Evolutionary conservation across 257 asterid species (phyloP).

Genomic region (Nicotiana sylvestris): DNA sequence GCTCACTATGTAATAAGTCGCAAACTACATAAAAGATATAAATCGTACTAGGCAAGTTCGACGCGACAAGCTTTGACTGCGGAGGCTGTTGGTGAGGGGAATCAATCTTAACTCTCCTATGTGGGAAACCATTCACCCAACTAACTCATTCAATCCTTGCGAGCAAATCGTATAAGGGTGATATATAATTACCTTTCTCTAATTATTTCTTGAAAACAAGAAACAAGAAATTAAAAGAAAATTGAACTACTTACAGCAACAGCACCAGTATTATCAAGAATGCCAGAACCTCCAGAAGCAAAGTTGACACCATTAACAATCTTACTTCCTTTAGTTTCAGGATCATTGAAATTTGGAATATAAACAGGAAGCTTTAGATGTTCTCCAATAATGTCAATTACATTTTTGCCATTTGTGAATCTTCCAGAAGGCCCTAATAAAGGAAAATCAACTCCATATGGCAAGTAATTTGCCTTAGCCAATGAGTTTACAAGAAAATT

Average conservation of each 20-base stretch:
- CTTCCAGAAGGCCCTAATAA: slow-evolving; percentile 53
- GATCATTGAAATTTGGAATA: slow-evolving; percentile 63
- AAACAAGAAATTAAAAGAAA: no score
- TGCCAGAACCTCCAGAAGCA: slow-evolving; percentile 87
- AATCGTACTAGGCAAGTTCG: no score
- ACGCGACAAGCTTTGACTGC: no score
- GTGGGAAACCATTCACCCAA: no score
- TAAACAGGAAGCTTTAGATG: slow-evolving; percentile 31
- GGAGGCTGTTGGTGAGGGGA: no score
- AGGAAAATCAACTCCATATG: slow-evolving; percentile 72
- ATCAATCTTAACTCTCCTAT: fast-evolving
- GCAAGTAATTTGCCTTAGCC: slow-evolving; percentile 59
- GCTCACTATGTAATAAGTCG: no score
- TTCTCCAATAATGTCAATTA: slow-evolving; percentile 55
- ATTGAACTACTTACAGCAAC: slow-evolving; percentile 34
- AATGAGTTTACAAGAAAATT: slow-evolving; percentile 43
- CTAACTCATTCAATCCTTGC: no score
- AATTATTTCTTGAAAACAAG: no score
- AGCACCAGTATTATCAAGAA: slow-evolving; percentile 60
- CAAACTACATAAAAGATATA: no score
- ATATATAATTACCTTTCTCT: no score
- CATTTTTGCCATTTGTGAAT: slow-evolving; percentile 64
- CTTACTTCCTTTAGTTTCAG: slow-evolving; percentile 48
- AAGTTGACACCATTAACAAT: slow-evolving; percentile 61
- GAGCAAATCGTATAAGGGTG: no score